phyloP scores from a whole-genome alignment of 768 basidiomycete genomes.

The Xerocomellus intermedius region DNA sequence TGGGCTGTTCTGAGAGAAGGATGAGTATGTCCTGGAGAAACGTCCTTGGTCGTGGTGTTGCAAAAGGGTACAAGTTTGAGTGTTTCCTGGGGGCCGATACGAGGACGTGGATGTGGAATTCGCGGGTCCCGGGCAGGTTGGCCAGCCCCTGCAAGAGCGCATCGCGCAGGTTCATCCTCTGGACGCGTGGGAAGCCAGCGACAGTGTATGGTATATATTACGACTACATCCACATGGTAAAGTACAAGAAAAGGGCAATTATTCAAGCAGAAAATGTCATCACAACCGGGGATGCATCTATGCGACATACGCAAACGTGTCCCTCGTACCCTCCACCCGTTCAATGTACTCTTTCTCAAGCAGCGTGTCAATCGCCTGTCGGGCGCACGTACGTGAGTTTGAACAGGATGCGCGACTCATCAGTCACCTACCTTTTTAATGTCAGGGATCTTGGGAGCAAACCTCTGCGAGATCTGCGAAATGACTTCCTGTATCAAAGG shows the following conservation, averaged over 20 bases:
- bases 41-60: constrained; percentile 59
- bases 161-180: constrained; percentile 55
- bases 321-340: constrained; percentile 86
- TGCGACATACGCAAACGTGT: constrained; percentile 52
- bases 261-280: neutral
- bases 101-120: constrained; percentile 75
- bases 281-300: constrained; percentile 13
- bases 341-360: constrained; percentile 98
- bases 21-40: constrained; percentile 77
- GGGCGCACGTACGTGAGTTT: constrained; percentile 2
- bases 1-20: constrained; percentile 63
- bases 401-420: neutral
- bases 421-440: constrained; percentile 77
- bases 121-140: constrained; percentile 61
- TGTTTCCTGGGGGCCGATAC: constrained; percentile 67
- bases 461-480: constrained; percentile 82
- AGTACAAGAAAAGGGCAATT: constrained; percentile 8
- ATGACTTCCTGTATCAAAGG: constrained; percentile 87
- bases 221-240: constrained; percentile 12
- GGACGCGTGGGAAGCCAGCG: constrained; percentile 20
- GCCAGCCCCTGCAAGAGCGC: constrained; percentile 55
- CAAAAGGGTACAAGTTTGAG: constrained; percentile 71
- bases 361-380: constrained; percentile 82
- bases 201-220: constrained; percentile 23
- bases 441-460: constrained; percentile 91